Conservation (phyloP, 2,329 filamentous ascomycete genomes). For the Triangularia verruculosa region DNA sequence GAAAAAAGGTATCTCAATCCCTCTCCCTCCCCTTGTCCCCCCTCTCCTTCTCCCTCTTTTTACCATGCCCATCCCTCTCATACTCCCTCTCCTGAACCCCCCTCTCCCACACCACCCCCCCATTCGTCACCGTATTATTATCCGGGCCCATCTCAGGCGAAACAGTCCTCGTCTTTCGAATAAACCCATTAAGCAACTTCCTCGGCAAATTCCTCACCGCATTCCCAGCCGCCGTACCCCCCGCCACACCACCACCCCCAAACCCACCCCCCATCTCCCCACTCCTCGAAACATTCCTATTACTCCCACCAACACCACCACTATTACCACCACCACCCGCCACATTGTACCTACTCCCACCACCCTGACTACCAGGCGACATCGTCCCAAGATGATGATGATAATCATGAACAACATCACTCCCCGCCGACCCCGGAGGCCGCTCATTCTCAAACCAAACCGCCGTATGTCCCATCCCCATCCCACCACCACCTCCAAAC, state of each 20-base stretch:
- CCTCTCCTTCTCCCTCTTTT: constrained; percentile 11
- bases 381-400: constrained; percentile 26
- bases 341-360: background rate
- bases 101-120: too few relatives aligned
- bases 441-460: constrained; percentile 38
- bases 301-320: constrained; percentile 17
- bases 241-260: constrained; percentile 22
- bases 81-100: constrained; percentile 1
- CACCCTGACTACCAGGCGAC: constrained; percentile 19
- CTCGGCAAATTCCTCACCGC: constrained; percentile 38
- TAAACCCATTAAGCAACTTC: constrained; percentile 43
- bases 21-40: constrained; percentile 14
- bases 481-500: constrained; percentile 46
- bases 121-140: too few relatives aligned
- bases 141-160: constrained; percentile 30
- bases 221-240: constrained; percentile 8
- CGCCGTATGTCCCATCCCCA: constrained; percentile 36
- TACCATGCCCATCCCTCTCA: background rate
- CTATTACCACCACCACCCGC: constrained; percentile 12
- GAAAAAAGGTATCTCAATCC: too few relatives aligned
- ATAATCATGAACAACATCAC: constrained; percentile 40
- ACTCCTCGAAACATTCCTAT: constrained; percentile 28
- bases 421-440: constrained; percentile 51
- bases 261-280: constrained; percentile 31
- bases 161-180: constrained; percentile 33